Percentiles rank a stretch among this genome's conserved stretches.
Evolutionary conservation across 257 asterid genomes (phyloP).

Genomic region (Przewalskia tangutica): DNA sequence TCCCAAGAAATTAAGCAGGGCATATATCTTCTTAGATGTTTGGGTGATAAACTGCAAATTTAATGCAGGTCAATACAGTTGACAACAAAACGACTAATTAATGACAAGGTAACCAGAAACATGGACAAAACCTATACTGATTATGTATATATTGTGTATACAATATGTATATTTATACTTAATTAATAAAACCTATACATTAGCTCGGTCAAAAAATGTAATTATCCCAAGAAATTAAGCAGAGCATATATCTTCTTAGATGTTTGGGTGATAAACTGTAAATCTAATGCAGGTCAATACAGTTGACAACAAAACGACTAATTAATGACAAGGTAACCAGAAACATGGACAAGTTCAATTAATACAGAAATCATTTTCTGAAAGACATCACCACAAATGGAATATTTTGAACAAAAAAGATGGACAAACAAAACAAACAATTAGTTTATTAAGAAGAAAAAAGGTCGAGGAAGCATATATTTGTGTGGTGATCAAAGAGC

Average conservation of each 20-base stretch:
- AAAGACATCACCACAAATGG: background rate
- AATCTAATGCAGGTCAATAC: background rate
- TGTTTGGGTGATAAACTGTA: background rate
- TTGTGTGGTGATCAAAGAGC: background rate
- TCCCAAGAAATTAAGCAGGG: background rate
- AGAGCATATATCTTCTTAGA: background rate
- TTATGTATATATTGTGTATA: too few relatives aligned
- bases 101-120: background rate
- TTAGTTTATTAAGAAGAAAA: background rate
- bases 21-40: background rate
- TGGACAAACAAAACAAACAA: background rate
- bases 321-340: background rate
- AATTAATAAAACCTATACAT: too few relatives aligned
- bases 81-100: background rate
- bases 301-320: background rate
- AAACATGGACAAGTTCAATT: background rate
- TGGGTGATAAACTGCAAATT: background rate
- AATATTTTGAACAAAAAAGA: background rate
- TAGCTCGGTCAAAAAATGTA: too few relatives aligned
- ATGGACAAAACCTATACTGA: too few relatives aligned
- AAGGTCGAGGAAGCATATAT: background rate
- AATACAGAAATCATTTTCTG: background rate
- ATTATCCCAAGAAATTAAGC: background rate
- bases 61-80: background rate
- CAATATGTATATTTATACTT: background rate